Evolutionary conservation across 805 yeast species (phyloP).

Genomic region (Spathaspora passalidarum): DNA sequence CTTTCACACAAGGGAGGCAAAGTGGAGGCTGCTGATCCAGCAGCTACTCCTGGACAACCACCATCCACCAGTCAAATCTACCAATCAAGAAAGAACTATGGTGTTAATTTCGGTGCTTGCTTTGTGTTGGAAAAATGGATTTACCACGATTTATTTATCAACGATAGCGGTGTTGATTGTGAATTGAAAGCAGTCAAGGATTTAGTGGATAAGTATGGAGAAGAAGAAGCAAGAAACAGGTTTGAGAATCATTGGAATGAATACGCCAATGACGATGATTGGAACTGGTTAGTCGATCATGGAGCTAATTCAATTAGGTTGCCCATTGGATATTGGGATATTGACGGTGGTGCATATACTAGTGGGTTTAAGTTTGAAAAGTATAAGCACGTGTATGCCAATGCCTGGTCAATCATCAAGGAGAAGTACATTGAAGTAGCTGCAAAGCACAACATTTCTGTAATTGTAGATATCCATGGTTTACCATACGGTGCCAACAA

Average conservation of each 20-base stretch:
- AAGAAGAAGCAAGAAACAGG: conserved; percentile 48
- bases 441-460: conserved; percentile 57
- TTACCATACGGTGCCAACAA: conserved; percentile 91
- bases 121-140: conserved; percentile 84
- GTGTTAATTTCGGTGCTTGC: conserved; percentile 81
- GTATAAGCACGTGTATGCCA: conserved; percentile 52
- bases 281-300: conserved; percentile 66
- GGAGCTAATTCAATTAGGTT: conserved; percentile 81
- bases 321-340: conserved; percentile 91
- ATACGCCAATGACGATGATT: conserved; percentile 67
- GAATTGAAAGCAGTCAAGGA: conserved; percentile 73
- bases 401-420: conserved; percentile 69
- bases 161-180: conserved; percentile 44
- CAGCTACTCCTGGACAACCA: conserved; percentile 21
- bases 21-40: conserved; percentile 23
- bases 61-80: conserved; percentile 49
- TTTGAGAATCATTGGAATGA: conserved; percentile 65
- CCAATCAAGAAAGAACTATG: conserved; percentile 63
- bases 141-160: conserved; percentile 57
- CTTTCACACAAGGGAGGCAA: conserved; percentile 26
- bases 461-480: conserved; percentile 83
- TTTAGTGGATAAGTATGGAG: conserved; percentile 47
- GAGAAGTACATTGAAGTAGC: conserved; percentile 57
- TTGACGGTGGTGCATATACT: conserved; percentile 60
- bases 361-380: conserved; percentile 61